phyloP scores from a whole-genome alignment of 2,329 filamentous ascomycete genomes.

The Trichoderma sp. region DNA sequence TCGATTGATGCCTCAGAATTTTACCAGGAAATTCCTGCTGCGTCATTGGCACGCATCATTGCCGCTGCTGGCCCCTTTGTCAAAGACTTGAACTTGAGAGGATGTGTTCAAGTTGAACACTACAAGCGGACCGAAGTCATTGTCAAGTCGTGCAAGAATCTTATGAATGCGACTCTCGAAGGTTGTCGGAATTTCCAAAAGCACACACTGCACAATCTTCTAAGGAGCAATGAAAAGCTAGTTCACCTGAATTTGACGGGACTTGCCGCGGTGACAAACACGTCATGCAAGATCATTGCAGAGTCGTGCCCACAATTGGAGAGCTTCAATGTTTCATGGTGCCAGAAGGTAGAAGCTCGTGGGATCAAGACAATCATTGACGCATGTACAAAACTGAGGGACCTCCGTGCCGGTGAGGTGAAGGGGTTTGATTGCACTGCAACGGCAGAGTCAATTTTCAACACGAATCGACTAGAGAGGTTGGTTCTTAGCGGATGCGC shows the following conservation, averaged over 20 bases:
- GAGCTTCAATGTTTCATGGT: conserved; percentile 89
- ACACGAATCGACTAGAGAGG: conserved; percentile 78
- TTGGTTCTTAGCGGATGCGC: conserved; percentile 77
- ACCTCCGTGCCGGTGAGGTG: conserved; percentile 80
- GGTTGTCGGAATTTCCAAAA: conserved; percentile 82
- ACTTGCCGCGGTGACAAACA: conserved; percentile 74
- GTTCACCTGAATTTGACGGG: conserved; percentile 86
- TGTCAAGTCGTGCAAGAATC: conserved; percentile 79
- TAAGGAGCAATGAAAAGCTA: conserved; percentile 71
- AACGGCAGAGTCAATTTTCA: conserved; percentile 72
- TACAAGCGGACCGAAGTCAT: conserved; percentile 75
- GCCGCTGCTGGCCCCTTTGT: conserved; percentile 84
- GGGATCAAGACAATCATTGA: conserved; percentile 72
- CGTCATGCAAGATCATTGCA: conserved; percentile 81
- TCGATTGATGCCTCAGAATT: conserved; percentile 81
- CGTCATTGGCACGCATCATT: conserved; percentile 82
- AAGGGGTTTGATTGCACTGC: conserved; percentile 72
- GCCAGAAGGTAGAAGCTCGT: conserved; percentile 75
- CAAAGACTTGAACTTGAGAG: conserved; percentile 83
- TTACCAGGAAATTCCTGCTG: conserved; percentile 81
- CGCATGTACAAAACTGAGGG: conserved; percentile 69
- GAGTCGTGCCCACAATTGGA: conserved; percentile 79
- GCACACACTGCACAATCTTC: conserved; percentile 72
- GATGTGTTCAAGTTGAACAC: conserved; percentile 85
- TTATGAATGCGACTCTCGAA: conserved; percentile 84